Evolutionary conservation across 345 rosid species (phyloP).

Genomic region (Carallia pectinifolia): DNA sequence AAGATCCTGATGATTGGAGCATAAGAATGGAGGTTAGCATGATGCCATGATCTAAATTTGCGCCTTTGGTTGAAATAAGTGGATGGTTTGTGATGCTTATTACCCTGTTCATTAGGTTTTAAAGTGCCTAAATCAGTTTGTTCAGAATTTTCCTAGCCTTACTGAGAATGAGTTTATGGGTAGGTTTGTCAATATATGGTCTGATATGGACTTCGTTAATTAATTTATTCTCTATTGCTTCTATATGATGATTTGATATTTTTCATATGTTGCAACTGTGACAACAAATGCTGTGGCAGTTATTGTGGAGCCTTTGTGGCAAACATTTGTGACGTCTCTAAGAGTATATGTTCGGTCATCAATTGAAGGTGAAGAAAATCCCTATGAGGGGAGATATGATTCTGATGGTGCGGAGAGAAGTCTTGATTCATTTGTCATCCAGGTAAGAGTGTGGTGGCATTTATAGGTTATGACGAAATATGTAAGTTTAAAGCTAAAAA

Average conservation of each 20-base stretch:
- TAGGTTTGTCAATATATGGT: constrained; percentile 28
- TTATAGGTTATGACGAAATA: neutral
- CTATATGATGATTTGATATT: constrained; percentile 11
- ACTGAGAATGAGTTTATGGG: constrained; percentile 68
- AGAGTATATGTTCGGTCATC: constrained; percentile 67
- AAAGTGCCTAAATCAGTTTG: constrained; percentile 88
- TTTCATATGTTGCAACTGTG: constrained; percentile 5
- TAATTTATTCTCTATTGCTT: constrained; percentile 2
- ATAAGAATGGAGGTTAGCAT: constrained; percentile 80
- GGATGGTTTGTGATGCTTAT: neutral
- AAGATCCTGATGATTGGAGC: constrained; percentile 96
- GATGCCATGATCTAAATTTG: constrained; percentile 14
- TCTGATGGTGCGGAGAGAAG: constrained; percentile 94
- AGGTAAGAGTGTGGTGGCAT: constrained; percentile 43
- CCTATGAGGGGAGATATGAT: constrained; percentile 80
- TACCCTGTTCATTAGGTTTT: constrained; percentile 51
- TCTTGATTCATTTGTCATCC: constrained; percentile 85
- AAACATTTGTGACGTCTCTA: constrained; percentile 80
- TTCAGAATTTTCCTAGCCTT: constrained; percentile 74
- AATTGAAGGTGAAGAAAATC: constrained; percentile 69
- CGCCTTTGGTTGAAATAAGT: constrained; percentile 6
- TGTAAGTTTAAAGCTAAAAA: no score
- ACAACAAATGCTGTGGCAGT: constrained; percentile 46
- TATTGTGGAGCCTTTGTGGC: constrained; percentile 80
- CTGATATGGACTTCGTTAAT: neutral